Evolutionary conservation across 2,329 filamentous ascomycete species (phyloP), one percentile per base, ranked within the genome.

Genomic region (Alternaria dauci): DNA sequence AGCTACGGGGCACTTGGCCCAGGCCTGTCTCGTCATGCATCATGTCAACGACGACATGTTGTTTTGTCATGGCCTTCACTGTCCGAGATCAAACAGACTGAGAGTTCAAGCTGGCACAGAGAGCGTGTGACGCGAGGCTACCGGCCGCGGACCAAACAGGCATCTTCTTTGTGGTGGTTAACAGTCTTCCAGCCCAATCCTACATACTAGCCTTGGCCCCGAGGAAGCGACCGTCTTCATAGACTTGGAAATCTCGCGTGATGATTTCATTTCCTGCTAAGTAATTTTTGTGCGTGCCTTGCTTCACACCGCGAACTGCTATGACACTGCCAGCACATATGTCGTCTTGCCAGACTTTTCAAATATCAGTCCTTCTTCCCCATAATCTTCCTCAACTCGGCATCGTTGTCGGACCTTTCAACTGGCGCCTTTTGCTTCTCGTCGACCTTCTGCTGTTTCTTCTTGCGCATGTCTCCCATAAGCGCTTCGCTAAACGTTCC

Each of bases 301-400:
- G 18, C 2, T 14, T 23, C 18, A 12, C 11, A 30, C 28, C 23
- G 18, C 39, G 16, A 41, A 12, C 18, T 20, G 2, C 18, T 41
- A 23, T 23, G 39, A 18, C 20, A 20, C 26, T n/a, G 46, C 46
- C n/a, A 9, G 11, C 20, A 38, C 9, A 26, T 39, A 16, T 23
- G 4, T 26, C 11, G 28, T 11, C 14, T 36, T n/a, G 28, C 36
- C 32, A 25, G 14, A 1, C 11, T 32, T 3, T 3, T n/a, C 9
- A 14, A 12, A 18, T 2, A 44, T 70, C 54, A 75, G 16, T 72
- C 65, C 18, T 73, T 68, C 64, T 75, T 78, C 5, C 74, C 77
- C 66, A 76, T 73, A 56, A 79, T 69, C 54, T 76, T 78, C 59
- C 76, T 75, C 56, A 81, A 44, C 59, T 77, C 68, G 41, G 78